phyloP scores from a whole-genome alignment of 2,329 filamentous ascomycete species.

The Samsoniella hepiali region DNA sequence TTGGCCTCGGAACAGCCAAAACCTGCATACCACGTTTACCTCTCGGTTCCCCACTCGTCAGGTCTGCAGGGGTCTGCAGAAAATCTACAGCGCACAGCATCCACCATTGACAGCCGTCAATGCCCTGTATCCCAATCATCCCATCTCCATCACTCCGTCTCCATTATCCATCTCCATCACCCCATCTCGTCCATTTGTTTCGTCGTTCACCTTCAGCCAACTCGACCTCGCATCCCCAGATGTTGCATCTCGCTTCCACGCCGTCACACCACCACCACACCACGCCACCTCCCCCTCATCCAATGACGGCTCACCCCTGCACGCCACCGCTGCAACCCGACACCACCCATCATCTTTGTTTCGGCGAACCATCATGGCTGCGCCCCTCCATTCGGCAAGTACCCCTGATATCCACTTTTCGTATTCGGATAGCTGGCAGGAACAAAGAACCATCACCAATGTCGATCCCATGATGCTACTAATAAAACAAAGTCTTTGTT shows the following conservation, averaged over 20 bases:
- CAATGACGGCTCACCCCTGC: neutral
- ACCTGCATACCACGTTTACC: too few relatives aligned
- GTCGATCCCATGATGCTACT: too few relatives aligned
- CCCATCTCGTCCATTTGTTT: too few relatives aligned
- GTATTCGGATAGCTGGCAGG: neutral
- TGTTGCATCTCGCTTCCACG: neutral
- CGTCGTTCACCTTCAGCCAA: too few relatives aligned
- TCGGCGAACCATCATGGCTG: neutral
- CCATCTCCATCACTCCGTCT: too few relatives aligned
- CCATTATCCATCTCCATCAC: too few relatives aligned
- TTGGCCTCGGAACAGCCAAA: too few relatives aligned
- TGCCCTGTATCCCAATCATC: neutral
- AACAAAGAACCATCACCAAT: too few relatives aligned
- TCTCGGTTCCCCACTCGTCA: too few relatives aligned
- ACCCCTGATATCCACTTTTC: constrained; percentile 2
- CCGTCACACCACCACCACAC: neutral
- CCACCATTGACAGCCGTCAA: neutral
- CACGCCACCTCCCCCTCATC: neutral
- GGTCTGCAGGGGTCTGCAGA: neutral
- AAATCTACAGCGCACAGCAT: neutral
- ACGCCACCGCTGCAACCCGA: constrained; percentile 10
- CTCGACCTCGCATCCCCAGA: neutral
- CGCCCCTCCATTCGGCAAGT: neutral
- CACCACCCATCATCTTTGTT: neutral
- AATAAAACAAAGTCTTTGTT: too few relatives aligned